Evolutionary conservation across 169 alveolate genomes (phyloP).

Genomic region (Plasmodium berghei): DNA sequence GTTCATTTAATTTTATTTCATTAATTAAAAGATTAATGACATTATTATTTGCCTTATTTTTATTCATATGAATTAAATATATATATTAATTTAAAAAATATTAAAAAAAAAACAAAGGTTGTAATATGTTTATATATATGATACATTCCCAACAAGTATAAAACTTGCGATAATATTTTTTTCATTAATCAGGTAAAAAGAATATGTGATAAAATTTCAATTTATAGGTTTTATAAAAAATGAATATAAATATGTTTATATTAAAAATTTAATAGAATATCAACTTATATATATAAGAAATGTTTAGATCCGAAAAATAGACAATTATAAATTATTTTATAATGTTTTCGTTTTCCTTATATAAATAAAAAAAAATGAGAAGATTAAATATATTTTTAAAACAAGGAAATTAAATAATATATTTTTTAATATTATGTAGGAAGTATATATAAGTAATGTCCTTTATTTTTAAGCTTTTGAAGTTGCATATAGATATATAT

Average conservation of each 20-base stretch:
- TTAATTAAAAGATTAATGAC: constrained; percentile 66
- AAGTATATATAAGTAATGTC: too few relatives aligned
- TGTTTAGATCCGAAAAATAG: too few relatives aligned
- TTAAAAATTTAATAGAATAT: not conserved
- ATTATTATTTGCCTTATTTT: constrained; percentile 37
- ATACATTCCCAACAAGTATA: not conserved
- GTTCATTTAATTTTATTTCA: constrained; percentile 69
- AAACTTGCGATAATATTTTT: not conserved
- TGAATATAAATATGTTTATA: not conserved
- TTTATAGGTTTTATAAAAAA: not conserved
- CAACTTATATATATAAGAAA: too few relatives aligned
- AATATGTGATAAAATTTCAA: not conserved
- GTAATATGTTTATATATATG: not conserved
- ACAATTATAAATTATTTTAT: too few relatives aligned
- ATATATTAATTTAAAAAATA: not conserved
- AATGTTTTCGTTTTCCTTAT: too few relatives aligned
- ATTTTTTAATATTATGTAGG: too few relatives aligned
- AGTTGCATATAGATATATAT: too few relatives aligned
- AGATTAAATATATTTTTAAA: too few relatives aligned
- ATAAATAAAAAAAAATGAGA: too few relatives aligned
- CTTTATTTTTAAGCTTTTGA: too few relatives aligned
- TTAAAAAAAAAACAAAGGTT: not conserved
- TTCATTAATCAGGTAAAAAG: not conserved
- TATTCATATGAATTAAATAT: constrained; percentile 39
- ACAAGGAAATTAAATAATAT: too few relatives aligned